Conservation (phyloP, 495 filamentous ascomycete species). For the Penicillium salamii region DNA sequence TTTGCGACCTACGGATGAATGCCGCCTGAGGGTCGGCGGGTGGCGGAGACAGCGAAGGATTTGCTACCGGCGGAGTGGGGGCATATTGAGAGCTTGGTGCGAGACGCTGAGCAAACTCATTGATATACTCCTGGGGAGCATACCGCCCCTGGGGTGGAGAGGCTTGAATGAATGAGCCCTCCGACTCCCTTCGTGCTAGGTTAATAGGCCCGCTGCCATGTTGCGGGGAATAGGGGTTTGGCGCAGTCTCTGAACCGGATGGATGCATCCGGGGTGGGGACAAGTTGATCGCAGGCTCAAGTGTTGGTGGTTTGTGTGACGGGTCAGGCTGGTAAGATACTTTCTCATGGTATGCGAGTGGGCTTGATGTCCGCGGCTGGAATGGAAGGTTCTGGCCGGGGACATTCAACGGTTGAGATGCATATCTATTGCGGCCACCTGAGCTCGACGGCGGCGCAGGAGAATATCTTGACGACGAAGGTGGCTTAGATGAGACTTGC, state of each 20-base stretch:
- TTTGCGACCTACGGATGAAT: slow-evolving; percentile 73
- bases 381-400: slow-evolving; percentile 57
- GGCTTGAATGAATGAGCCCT: slow-evolving; percentile 17
- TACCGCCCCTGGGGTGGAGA: slow-evolving; percentile 34
- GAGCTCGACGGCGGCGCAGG: slow-evolving; percentile 42
- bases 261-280: slow-evolving; percentile 21
- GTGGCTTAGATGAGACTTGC: slow-evolving; percentile 30
- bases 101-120: slow-evolving; percentile 50
- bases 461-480: slow-evolving; percentile 38
- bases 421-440: slow-evolving; percentile 46
- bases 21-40: slow-evolving; percentile 30
- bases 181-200: slow-evolving; percentile 1
- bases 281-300: slow-evolving; percentile 25
- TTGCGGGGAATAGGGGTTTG: slow-evolving; percentile 10
- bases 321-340: slow-evolving; percentile 36
- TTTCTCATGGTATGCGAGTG: slow-evolving; percentile 64
- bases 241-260: slow-evolving; percentile 18
- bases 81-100: slow-evolving; percentile 39
- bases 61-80: slow-evolving; percentile 35
- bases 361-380: slow-evolving; percentile 83
- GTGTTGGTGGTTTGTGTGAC: slow-evolving; percentile 22
- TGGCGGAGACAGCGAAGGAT: slow-evolving; percentile 22
- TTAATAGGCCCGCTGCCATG: slow-evolving; percentile 5
- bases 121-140: slow-evolving; percentile 48
- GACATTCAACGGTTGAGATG: slow-evolving; percentile 47